These are phyloP conservation scores for Suillus luteus DNA, from an alignment of 768 basidiomycete species.

Conservation along the genomic window DNA sequence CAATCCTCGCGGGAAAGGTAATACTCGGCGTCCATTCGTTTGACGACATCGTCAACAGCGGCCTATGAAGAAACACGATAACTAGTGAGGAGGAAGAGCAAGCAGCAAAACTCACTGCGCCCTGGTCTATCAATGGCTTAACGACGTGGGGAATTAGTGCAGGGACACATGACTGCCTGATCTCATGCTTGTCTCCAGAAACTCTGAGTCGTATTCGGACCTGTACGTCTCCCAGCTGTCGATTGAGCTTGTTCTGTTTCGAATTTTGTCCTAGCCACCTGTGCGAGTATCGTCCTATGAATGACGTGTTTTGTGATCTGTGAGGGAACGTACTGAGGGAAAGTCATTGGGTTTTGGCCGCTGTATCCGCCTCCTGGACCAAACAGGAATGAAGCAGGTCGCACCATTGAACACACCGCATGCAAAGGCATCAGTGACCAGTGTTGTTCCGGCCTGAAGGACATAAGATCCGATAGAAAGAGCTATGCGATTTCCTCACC, in stretches of 20 bases:
- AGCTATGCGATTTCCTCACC: constrained; percentile 45
- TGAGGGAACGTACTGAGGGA: constrained; percentile 72
- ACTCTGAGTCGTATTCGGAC: constrained; percentile 94
- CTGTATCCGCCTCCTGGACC: constrained; percentile 70
- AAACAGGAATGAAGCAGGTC: constrained; percentile 85
- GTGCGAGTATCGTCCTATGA: constrained; percentile 34
- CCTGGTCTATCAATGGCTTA: constrained; percentile 71
- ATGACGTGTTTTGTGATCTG: constrained; percentile 4
- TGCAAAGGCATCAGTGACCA: constrained; percentile 96
- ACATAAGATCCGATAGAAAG: not conserved
- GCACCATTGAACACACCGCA: constrained; percentile 86
- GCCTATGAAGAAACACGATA: constrained; percentile 45
- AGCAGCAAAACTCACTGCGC: constrained; percentile 56
- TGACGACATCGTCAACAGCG: constrained; percentile 80
- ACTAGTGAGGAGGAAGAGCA: constrained; percentile 6
- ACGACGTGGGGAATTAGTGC: constrained; percentile 83
- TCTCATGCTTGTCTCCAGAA: constrained; percentile 87
- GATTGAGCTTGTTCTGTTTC: constrained; percentile 77
- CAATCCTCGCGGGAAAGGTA: constrained; percentile 93
- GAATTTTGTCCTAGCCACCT: constrained; percentile 99
- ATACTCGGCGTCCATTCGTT: constrained; percentile 92
- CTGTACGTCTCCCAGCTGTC: constrained; percentile 88
- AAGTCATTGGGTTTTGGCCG: constrained; percentile 66
- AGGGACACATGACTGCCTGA: constrained; percentile 89
- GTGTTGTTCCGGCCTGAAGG: constrained; percentile 81